Evolutionary conservation across 1,139 yeast genomes (phyloP), one percentile per base, ranked within the genome.

Genomic region (Scheffersomyces cryptocercus): DNA sequence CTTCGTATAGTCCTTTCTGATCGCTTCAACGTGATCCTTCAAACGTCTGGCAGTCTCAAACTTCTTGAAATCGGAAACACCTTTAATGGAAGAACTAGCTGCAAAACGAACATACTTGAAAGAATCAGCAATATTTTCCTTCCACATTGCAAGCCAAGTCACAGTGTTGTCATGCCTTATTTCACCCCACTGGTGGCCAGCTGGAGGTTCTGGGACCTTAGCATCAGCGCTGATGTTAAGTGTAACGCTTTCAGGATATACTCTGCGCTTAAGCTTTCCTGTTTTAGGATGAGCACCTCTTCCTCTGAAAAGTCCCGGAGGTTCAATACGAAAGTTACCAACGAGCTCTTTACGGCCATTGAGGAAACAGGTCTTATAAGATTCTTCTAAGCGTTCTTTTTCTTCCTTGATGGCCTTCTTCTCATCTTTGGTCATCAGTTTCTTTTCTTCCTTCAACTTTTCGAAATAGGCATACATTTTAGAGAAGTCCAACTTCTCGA

Each of bases 231-330:
- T 85, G 51, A 93, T 73, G 62, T 93, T 93, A 50, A 93, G 71
- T 1, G 93, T 87, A 36, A 93, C 86, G 59, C 88, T 95, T 64
- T 91, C 97, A 0, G 98, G 97, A 43, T 69, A 66, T 12, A 93
- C 97, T 52, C 98, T 78, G 61, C 84, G 77, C 56, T 86, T 86
- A 45, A 89, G 70, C 62, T 85, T 88, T 39, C 98, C 99, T 1
- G 97, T 91, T 63, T 88, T 90, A 13, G 98, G 98, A 64, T 91
- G 98, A 0, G 91, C 91, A 54, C 99, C 98, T 64, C 98, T 87
- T 36, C 98, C 99, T 62, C 98, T 77, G 61, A 91, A 93, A 44
- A 93, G 69, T 2, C 96, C 97, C 0, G 99, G 98, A 37, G 98
- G 98, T 72, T 93, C 99, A 42, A 93, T 85, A 57, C 93, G 75